These are phyloP conservation scores for Massospora cicadina DNA, from an alignment of 371 early-diverging fungal species.

Conservation along the genomic window DNA sequence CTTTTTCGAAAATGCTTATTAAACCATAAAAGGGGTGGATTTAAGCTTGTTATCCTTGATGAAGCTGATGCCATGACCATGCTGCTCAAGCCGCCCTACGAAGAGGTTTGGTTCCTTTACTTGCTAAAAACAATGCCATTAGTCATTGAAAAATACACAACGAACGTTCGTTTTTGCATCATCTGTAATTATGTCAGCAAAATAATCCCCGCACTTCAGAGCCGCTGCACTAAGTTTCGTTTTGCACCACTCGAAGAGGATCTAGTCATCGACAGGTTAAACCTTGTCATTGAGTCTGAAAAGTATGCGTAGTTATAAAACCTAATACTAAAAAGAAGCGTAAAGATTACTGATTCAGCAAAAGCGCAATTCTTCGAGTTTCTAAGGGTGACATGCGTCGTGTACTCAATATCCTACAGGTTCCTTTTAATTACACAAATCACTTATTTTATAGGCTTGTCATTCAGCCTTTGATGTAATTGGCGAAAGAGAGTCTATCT, in stretches of 20 bases:
- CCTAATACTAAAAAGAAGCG: constrained; percentile 19
- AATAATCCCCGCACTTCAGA: constrained; percentile 96
- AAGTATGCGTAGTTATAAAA: constrained; percentile 18
- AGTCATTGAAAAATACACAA: constrained; percentile 97
- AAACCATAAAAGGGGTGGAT: constrained; percentile 21
- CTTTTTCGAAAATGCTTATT: constrained; percentile 9
- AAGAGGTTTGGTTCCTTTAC: constrained; percentile 30
- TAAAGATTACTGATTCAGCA: constrained; percentile 67
- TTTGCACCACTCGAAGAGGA: constrained; percentile 76
- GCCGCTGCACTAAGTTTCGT: constrained; percentile 95
- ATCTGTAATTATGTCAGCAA: constrained; percentile 98
- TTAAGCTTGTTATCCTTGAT: constrained; percentile 94
- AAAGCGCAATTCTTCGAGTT: constrained; percentile 53
- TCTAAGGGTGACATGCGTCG: constrained; percentile 95
- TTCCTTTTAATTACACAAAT: too few relatives aligned
- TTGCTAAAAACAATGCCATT: neutral
- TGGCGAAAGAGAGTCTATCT: constrained; percentile 62
- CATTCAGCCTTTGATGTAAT: constrained; percentile 67
- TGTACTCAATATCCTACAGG: constrained; percentile 84
- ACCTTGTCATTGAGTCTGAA: constrained; percentile 54
- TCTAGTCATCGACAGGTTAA: constrained; percentile 57
- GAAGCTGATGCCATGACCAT: constrained; percentile 98
- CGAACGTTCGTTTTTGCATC: constrained; percentile 94
- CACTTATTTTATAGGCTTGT: constrained; percentile 28
- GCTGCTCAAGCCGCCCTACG: constrained; percentile 93